A percentile compares a stretch with the other conserved stretches of the same genome.
Conservation (phyloP, 1,284 basidiomycete genomes). For the Phylloporus sp. region DNA sequence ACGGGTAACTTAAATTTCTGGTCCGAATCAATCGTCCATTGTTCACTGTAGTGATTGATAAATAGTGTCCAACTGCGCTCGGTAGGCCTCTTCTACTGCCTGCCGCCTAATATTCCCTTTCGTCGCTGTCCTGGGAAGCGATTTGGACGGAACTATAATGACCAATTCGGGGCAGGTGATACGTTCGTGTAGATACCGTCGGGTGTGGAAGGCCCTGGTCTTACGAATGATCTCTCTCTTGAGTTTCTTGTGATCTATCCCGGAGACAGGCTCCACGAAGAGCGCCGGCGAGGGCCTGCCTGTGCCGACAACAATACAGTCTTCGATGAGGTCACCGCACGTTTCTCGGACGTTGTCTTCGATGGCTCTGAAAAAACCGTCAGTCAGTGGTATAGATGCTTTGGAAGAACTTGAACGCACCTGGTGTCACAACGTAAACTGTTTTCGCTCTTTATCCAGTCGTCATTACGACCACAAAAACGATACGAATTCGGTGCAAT, state of each 20-base stretch:
- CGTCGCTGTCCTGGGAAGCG: conserved; percentile 69
- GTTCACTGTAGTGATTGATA: conserved; percentile 45
- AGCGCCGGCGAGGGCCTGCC: conserved; percentile 72
- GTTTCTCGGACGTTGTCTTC: conserved; percentile 70
- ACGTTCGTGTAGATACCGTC: conserved; percentile 74
- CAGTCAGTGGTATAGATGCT: conserved; percentile 11
- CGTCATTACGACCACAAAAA: conserved; percentile 74
- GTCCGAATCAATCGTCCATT: conserved; percentile 7
- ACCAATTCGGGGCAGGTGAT: conserved; percentile 63
- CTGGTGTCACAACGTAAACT: conserved; percentile 78
- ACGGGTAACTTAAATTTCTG: conserved; percentile 20
- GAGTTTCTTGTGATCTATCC: conserved; percentile 58
- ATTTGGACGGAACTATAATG: conserved; percentile 60
- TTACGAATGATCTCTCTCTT: conserved; percentile 72
- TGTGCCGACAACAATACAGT: conserved; percentile 72
- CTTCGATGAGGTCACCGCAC: conserved; percentile 62
- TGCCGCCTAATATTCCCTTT: conserved; percentile 75
- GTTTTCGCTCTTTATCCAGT: conserved; percentile 82
- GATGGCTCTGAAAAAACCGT: conserved; percentile 55
- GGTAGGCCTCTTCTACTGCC: conserved; percentile 67
- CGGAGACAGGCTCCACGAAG: conserved; percentile 66
- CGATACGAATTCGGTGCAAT: conserved; percentile 60
- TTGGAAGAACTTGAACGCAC: conserved; percentile 38
- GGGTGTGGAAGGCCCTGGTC: conserved; percentile 66
- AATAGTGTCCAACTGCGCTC: conserved; percentile 58